A percentile compares a stretch with the other conserved stretches of the same genome.
phyloP scores from a whole-genome alignment of 371 early-diverging fungal genomes.

The Saksenaea oblongispora region DNA sequence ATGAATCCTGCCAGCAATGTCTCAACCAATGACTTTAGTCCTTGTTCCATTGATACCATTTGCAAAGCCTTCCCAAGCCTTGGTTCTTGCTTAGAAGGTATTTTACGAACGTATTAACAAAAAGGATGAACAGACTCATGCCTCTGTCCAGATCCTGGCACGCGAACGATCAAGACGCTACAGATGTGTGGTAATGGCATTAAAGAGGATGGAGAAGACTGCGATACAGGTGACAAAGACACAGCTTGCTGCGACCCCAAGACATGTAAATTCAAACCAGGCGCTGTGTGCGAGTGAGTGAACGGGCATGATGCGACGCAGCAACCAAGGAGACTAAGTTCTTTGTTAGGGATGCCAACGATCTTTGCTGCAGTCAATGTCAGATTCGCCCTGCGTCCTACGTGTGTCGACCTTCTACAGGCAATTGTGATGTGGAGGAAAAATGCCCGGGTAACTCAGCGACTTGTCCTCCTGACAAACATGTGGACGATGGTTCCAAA shows the following conservation, averaged over 20 bases:
- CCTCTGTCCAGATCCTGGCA: conserved; percentile 53
- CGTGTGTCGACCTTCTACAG: conserved; percentile 74
- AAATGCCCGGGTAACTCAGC: conserved; percentile 76
- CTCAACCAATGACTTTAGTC: conserved; percentile 70
- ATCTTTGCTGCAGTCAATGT: conserved; percentile 83
- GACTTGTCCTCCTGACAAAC: conserved; percentile 75
- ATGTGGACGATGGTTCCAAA: conserved; percentile 63
- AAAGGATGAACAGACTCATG: background rate
- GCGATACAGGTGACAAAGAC: conserved; percentile 86
- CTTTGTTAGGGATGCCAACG: conserved; percentile 70
- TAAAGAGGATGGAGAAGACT: conserved; percentile 88
- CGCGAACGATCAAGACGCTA: conserved; percentile 39
- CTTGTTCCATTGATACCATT: conserved; percentile 76
- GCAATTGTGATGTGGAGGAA: conserved; percentile 84
- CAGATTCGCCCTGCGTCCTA: conserved; percentile 58
- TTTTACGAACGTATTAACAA: background rate
- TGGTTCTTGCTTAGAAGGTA: conserved; percentile 65
- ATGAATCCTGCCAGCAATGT: conserved; percentile 87
- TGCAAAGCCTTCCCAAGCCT: conserved; percentile 55
- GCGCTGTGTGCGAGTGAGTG: conserved; percentile 75
- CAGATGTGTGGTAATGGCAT: conserved; percentile 95
- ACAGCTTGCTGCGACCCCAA: conserved; percentile 80
- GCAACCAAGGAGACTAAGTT: no score
- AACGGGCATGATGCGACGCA: no score
- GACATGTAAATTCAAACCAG: conserved; percentile 79